Evolutionary conservation across 2,329 filamentous ascomycete genomes (phyloP), one percentile per base, ranked within the genome.

Genomic region (Blumeria hordei): DNA sequence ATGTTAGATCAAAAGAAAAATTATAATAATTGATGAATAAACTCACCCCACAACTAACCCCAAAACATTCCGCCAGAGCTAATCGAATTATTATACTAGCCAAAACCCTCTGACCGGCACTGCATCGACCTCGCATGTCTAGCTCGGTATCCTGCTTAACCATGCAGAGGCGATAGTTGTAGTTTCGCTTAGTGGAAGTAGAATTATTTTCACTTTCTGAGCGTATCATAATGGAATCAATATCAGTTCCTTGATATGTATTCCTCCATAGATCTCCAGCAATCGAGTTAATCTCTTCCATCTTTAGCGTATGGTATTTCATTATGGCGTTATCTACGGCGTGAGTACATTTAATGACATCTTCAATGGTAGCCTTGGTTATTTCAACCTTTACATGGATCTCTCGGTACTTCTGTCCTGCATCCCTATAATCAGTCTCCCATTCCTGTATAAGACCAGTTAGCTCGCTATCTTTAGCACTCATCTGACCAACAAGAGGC

Each of bases 131-230:
- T 59, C 92, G 86, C 92, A 98, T 98, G 70, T 98, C 92, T 88
- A 98, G 94, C 68, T 98, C 92, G 0, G 85, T 86, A 64, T 93
- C 88, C 66, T 90, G 83, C 71, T 98, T 98, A 62, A 94, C 80
- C 92, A 98, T 98, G 68, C 86, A 88, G 6, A 98, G 83, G 50
- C 92, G 85, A 72, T 98, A 98, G 69, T 98, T 96, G 75, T 96
- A 96, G 58, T 75, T 85, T 63, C 86, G 81, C 63, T 86, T 88
- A 54, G 78, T 81, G 56, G 78, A 77, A 7, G 55, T 59, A 7
- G 54, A 68, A 43, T 73, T 73, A 50, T 76, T 78, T 66, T 96
- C 92, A 62, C 81, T 83, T 68, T 96, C 90, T 16, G 88, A 94
- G 43, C 85, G 83, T 69, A 98, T 96, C 64, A 93, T 76, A 65